Conservation (phyloP, 768 basidiomycete genomes). For the Piloderma croceum region DNA sequence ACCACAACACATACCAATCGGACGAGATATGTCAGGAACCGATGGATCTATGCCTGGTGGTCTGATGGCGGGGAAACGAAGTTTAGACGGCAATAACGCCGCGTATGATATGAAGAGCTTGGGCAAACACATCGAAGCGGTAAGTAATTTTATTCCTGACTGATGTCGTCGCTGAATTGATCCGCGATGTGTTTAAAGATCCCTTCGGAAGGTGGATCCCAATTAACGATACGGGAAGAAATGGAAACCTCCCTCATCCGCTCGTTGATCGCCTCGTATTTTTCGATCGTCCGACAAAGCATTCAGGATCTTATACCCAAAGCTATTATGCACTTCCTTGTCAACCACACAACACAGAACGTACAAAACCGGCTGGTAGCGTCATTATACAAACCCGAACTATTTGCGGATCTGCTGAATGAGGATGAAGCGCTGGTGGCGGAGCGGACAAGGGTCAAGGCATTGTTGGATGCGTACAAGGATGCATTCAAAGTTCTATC, state of each 20-base stretch:
- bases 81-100: slow-evolving; percentile 70
- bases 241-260: slow-evolving; percentile 96
- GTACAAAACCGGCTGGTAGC: slow-evolving; percentile 97
- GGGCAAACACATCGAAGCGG: slow-evolving; percentile 95
- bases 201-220: slow-evolving; percentile 48
- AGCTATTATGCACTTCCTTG: slow-evolving; percentile 96
- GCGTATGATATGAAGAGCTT: slow-evolving; percentile 99
- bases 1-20: slow-evolving; percentile 36
- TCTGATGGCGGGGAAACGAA: slow-evolving; percentile 59
- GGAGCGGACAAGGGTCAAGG: slow-evolving; percentile 90
- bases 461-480: slow-evolving; percentile 91
- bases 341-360: slow-evolving; percentile 93
- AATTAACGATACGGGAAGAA: slow-evolving; percentile 80
- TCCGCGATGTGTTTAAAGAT: slow-evolving; percentile 37
- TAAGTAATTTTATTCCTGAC: slow-evolving; percentile 38
- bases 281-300: slow-evolving; percentile 90
- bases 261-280: slow-evolving; percentile 92
- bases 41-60: slow-evolving; percentile 51
- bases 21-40: slow-evolving; percentile 57
- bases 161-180: slow-evolving; percentile 1
- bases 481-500: slow-evolving; percentile 86
- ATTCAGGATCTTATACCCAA: slow-evolving; percentile 97
- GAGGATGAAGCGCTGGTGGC: slow-evolving; percentile 95
- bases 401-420: slow-evolving; percentile 86
- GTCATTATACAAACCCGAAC: slow-evolving; percentile 87